phyloP scores from a whole-genome alignment of 2,329 filamentous ascomycete genomes.

The Ophiostoma himal-ulmi region DNA sequence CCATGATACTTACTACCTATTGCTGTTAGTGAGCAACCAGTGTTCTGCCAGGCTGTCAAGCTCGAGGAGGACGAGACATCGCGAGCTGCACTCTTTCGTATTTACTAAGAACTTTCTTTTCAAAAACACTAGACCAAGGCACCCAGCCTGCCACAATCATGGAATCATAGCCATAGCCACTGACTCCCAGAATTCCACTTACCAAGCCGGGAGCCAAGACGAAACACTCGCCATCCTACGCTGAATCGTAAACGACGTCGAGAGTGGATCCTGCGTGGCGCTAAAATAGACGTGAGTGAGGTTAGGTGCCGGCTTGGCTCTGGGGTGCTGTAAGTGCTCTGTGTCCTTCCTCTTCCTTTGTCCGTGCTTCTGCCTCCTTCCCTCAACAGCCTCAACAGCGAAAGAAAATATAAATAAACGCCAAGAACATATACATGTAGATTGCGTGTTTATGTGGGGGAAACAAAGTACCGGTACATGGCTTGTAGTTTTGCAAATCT shows the following conservation, averaged over 20 bases:
- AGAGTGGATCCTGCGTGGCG: constrained; percentile 1
- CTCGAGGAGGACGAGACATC: neutral
- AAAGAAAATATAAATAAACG: neutral
- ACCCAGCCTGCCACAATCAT: neutral
- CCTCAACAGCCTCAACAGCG: neutral
- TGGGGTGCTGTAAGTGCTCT: neutral
- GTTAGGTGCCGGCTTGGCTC: constrained; percentile 19
- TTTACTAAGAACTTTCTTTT: neutral
- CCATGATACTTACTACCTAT: neutral
- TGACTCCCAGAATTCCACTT: neutral
- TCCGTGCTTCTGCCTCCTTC: neutral
- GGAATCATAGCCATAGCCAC: neutral
- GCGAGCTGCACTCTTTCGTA: neutral
- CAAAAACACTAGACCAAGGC: neutral
- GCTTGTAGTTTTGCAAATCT: neutral
- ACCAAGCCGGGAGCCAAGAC: constrained; percentile 10
- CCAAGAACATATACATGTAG: neutral
- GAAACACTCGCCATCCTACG: neutral
- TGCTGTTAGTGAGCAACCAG: too few relatives aligned
- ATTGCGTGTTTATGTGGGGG: neutral
- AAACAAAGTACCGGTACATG: neutral
- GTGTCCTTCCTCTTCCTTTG: neutral
- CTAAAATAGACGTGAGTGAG: neutral
- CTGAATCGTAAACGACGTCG: neutral
- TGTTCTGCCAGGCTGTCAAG: neutral